A percentile compares a stretch with the other conserved stretches of the same genome.
Conservation (phyloP, 2,329 filamentous ascomycete species). For the Stemphylium vesicarium region DNA sequence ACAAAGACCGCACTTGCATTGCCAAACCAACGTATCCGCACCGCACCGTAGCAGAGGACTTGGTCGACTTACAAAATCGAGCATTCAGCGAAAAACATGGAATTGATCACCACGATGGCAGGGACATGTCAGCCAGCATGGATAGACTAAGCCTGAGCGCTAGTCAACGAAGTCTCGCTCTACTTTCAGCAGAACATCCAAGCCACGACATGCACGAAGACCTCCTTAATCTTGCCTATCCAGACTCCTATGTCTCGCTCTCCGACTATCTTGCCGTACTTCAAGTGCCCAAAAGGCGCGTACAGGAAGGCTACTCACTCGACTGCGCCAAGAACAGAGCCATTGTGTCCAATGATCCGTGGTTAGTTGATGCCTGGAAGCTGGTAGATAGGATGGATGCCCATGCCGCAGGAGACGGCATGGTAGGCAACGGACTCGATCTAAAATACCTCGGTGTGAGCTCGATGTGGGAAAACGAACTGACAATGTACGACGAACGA, state of each 20-base stretch:
- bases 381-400: conserved; percentile 72
- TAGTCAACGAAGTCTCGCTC: conserved; percentile 37
- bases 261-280: conserved; percentile 44
- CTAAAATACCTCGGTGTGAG: conserved; percentile 77
- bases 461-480: conserved; percentile 72
- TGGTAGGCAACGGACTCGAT: conserved; percentile 72
- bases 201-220: conserved; percentile 48
- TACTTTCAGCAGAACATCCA: conserved; percentile 35
- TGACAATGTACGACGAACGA: conserved; percentile 60
- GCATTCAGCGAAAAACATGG: conserved; percentile 38
- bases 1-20: conserved; percentile 40
- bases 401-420: conserved; percentile 70
- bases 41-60: conserved; percentile 44
- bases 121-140: conserved; percentile 35
- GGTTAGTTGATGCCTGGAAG: conserved; percentile 80
- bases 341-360: conserved; percentile 73
- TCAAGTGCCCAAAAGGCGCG: conserved; percentile 58
- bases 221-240: conserved; percentile 45
- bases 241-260: conserved; percentile 40
- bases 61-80: conserved; percentile 41
- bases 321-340: conserved; percentile 69
- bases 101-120: conserved; percentile 27
- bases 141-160: conserved; percentile 43
- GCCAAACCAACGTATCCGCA: conserved; percentile 37
- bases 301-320: conserved; percentile 62